Evolutionary conservation across 2,329 filamentous ascomycete genomes (phyloP).

Genomic region (Coniella vitis): DNA sequence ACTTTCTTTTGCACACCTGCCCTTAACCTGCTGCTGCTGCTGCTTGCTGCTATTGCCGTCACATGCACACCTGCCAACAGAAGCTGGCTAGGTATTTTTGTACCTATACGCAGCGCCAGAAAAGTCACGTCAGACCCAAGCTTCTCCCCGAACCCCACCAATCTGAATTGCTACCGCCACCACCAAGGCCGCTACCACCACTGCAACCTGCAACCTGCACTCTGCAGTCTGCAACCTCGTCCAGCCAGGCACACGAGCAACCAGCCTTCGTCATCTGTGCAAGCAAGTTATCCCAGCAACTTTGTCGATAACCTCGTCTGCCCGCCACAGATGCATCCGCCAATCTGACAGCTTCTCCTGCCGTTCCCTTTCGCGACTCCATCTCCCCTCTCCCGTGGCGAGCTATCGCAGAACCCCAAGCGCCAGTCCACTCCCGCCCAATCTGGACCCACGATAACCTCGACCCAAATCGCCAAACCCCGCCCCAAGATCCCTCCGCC

Average conservation of each 20-base stretch:
- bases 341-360: constrained; percentile 2
- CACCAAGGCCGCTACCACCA: background rate
- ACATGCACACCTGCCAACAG: background rate
- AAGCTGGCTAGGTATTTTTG: background rate
- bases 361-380: background rate
- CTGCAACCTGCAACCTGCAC: no score
- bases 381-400: background rate
- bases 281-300: background rate
- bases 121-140: background rate
- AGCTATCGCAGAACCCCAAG: background rate
- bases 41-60: background rate
- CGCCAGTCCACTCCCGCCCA: background rate
- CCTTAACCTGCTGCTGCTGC: background rate
- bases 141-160: background rate
- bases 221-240: no score
- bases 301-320: background rate
- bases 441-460: constrained; percentile 1
- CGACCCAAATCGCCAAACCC: background rate
- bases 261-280: no score
- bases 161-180: background rate
- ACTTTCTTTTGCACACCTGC: no score
- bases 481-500: background rate
- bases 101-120: background rate
- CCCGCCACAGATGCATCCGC: constrained; percentile 12
- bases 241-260: background rate